These are phyloP conservation scores for Nematocida ausubeli DNA, from an alignment of 371 early-diverging fungal species.

Conservation along the genomic window DNA sequence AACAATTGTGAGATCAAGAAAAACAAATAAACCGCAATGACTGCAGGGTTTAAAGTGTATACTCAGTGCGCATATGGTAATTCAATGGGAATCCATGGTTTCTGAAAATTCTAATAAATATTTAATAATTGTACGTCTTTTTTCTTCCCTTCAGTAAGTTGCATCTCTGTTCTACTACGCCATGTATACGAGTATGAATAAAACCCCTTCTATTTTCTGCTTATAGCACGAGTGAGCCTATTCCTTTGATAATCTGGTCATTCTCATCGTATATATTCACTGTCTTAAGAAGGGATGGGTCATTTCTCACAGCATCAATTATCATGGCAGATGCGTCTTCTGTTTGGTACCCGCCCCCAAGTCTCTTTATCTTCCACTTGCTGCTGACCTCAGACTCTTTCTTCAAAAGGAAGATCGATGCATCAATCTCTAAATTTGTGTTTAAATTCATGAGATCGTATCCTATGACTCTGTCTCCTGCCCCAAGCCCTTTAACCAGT, in stretches of 20 bases:
- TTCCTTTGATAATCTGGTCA: constrained; percentile 1
- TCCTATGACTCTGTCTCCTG: constrained; percentile 11
- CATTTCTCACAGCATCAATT: background rate
- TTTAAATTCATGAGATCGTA: constrained; percentile 38
- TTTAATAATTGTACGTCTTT: too few relatives aligned
- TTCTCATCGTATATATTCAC: constrained; percentile 34
- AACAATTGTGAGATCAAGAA: too few relatives aligned
- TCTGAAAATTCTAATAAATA: too few relatives aligned
- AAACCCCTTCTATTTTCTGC: background rate
- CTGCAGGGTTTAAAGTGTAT: too few relatives aligned
- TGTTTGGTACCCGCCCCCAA: background rate
- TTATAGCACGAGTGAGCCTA: background rate
- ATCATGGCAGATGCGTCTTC: background rate
- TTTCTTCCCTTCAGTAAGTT: too few relatives aligned
- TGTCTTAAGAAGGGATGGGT: background rate
- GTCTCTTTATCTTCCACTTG: constrained; percentile 32
- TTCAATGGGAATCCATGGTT: too few relatives aligned
- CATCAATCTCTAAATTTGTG: constrained; percentile 18
- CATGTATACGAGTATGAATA: too few relatives aligned
- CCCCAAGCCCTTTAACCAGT: background rate
- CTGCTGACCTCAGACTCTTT: background rate
- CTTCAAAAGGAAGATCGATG: constrained; percentile 1
- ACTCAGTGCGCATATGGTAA: too few relatives aligned
- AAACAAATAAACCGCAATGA: too few relatives aligned
- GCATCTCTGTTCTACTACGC: too few relatives aligned